A percentile compares a stretch with the other conserved stretches of the same genome.
Evolutionary conservation across 2,329 filamentous ascomycete genomes (phyloP).

Genomic region (Diaporthe amygdali): DNA sequence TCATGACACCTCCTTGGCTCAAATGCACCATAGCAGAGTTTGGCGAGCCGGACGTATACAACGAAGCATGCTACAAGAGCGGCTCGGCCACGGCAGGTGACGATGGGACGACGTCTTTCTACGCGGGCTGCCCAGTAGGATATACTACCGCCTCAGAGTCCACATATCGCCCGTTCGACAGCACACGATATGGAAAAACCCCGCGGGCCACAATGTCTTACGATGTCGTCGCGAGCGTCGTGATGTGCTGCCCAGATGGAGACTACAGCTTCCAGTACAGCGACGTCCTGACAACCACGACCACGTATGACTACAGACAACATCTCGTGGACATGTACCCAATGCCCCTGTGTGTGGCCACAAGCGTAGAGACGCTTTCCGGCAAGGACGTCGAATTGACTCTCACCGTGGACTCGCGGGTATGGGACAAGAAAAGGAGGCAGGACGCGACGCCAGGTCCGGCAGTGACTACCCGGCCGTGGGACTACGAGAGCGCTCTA

Average conservation of each 20-base stretch:
- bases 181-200: too few relatives aligned
- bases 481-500: background rate
- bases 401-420: background rate
- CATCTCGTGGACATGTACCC: background rate
- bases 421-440: background rate
- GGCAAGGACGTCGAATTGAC: background rate
- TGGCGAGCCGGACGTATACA: background rate
- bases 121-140: background rate
- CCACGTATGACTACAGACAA: background rate
- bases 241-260: background rate
- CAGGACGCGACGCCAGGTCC: background rate
- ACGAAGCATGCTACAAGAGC: background rate
- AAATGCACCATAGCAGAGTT: background rate
- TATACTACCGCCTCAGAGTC: background rate
- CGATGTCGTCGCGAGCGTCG: background rate
- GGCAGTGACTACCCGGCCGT: background rate
- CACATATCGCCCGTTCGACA: background rate
- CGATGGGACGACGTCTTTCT: background rate
- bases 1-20: background rate
- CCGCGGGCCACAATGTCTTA: background rate
- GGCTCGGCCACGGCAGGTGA: background rate
- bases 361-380: background rate
- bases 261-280: background rate
- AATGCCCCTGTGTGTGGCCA: background rate
- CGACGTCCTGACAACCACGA: background rate